A percentile compares a stretch with the other conserved stretches of the same genome.
phyloP scores from a whole-genome alignment of 2,329 filamentous ascomycete genomes.

The Aschersonia sp. region DNA sequence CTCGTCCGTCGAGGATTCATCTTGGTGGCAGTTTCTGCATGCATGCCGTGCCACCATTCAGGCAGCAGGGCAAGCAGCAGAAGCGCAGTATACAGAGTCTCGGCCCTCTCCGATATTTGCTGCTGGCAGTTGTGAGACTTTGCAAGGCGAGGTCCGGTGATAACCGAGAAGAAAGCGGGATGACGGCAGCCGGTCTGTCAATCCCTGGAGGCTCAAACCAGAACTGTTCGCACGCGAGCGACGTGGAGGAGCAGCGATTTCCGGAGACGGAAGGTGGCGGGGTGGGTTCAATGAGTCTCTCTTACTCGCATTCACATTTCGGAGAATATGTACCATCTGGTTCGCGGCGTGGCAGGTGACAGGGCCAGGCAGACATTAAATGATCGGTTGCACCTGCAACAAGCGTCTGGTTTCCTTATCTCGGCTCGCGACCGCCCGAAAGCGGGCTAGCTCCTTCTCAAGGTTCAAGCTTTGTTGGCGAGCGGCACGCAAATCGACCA shows the following conservation, averaged over 20 bases:
- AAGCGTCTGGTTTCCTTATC: not conserved
- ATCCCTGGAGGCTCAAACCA: not conserved
- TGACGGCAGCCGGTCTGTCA: not conserved
- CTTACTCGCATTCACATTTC: not conserved
- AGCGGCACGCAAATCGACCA: not conserved
- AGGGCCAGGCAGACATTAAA: not conserved
- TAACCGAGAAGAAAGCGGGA: not conserved
- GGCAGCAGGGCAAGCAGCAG: conserved; percentile 2
- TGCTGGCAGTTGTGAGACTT: not conserved
- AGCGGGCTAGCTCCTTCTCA: not conserved
- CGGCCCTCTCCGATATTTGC: not conserved
- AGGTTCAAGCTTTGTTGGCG: not conserved
- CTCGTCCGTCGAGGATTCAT: conserved; percentile 1
- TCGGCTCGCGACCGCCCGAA: not conserved
- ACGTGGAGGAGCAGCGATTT: conserved; percentile 4
- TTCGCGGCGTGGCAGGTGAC: not conserved
- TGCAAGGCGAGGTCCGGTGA: not conserved
- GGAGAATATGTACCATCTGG: not conserved
- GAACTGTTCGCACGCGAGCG: conserved; percentile 1
- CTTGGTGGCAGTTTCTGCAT: conserved; percentile 2
- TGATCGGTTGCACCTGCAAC: not conserved
- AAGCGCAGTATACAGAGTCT: not conserved
- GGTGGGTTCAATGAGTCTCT: conserved; percentile 1
- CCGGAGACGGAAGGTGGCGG: conserved; percentile 7
- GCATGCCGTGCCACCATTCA: not conserved